A percentile compares a stretch with the other conserved stretches of the same genome.
Evolutionary conservation across 2,329 filamentous ascomycete species (phyloP).

Genomic region (Pseudogymnoascus sp.): DNA sequence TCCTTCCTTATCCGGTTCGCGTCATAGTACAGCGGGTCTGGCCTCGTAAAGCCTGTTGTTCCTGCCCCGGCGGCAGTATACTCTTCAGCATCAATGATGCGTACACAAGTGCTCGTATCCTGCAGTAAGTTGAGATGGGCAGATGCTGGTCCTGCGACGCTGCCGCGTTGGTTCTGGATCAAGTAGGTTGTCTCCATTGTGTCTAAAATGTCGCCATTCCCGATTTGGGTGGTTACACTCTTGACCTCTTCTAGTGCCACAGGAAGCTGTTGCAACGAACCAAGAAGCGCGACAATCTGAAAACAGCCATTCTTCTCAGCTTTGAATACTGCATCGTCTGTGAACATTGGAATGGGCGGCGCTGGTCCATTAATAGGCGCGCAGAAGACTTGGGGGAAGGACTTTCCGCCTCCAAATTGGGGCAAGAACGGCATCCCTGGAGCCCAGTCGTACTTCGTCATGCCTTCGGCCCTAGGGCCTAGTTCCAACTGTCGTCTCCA

Average conservation of each 20-base stretch:
- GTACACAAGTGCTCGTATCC: neutral
- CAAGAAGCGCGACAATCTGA: slow-evolving; percentile 27
- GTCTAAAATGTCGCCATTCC: neutral
- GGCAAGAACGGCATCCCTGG: slow-evolving; percentile 29
- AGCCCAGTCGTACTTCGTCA: slow-evolving; percentile 26
- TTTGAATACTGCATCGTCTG: slow-evolving; percentile 29
- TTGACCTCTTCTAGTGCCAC: neutral
- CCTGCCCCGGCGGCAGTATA: neutral
- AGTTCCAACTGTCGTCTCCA: slow-evolving; percentile 26
- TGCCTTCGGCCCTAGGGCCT: slow-evolving; percentile 25
- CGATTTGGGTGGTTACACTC: neutral
- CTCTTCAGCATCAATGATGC: slow-evolving; percentile 5
- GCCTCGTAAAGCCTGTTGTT: neutral
- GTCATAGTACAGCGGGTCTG: slow-evolving; percentile 24
- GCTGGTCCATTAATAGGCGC: slow-evolving; percentile 11
- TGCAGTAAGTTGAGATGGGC: neutral
- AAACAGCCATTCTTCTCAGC: slow-evolving; percentile 25
- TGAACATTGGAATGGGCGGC: slow-evolving; percentile 21
- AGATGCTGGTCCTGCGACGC: neutral
- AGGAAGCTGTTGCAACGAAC: neutral
- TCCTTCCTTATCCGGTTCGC: slow-evolving; percentile 21
- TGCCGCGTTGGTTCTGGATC: neutral
- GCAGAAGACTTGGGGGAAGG: slow-evolving; percentile 30
- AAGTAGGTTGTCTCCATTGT: neutral
- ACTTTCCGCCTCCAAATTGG: slow-evolving; percentile 25